phyloP scores from a whole-genome alignment of 2,329 filamentous ascomycete genomes.

The Dothideomycetes sp. region DNA sequence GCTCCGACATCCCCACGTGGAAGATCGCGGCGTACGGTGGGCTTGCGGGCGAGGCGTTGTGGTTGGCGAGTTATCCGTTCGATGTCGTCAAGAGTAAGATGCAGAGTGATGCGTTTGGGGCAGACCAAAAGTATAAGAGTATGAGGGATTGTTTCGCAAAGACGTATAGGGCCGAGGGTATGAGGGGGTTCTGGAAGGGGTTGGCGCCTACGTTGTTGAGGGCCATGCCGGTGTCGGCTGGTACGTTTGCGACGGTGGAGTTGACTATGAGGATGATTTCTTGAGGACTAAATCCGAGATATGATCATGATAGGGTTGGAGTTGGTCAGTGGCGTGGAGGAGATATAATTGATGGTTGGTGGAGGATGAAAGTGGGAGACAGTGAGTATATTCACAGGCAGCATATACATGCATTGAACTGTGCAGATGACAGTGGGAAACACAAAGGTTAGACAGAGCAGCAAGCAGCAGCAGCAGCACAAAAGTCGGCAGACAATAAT shows the following conservation, averaged over 20 bases:
- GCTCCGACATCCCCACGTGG: conserved; percentile 66
- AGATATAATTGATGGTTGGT: too few species aligned
- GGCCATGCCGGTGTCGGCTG: conserved; percentile 93
- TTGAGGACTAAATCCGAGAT: too few species aligned
- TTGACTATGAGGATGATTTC: conserved; percentile 1
- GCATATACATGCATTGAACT: too few species aligned
- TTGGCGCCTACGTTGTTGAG: conserved; percentile 81
- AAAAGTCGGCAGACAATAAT: too few species aligned
- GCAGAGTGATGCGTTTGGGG: conserved; percentile 90
- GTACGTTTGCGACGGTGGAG: conserved; percentile 72
- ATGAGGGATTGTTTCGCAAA: conserved; percentile 87
- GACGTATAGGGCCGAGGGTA: conserved; percentile 66
- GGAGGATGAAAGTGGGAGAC: too few species aligned
- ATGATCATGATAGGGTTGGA: too few species aligned
- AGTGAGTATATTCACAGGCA: too few species aligned
- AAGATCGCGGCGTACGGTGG: conserved; percentile 92
- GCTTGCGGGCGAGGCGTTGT: conserved; percentile 84
- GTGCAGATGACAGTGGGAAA: too few species aligned
- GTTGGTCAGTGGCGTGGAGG: too few species aligned
- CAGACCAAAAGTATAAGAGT: conserved; percentile 56
- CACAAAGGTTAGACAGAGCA: too few species aligned
- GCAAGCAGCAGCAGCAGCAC: too few species aligned
- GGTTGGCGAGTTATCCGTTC: conserved; percentile 87
- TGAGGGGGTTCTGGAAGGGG: conserved; percentile 87
- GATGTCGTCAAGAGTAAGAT: conserved; percentile 99